phyloP scores from a whole-genome alignment of 306 rosid genomes.

The Dryas octopetala region DNA sequence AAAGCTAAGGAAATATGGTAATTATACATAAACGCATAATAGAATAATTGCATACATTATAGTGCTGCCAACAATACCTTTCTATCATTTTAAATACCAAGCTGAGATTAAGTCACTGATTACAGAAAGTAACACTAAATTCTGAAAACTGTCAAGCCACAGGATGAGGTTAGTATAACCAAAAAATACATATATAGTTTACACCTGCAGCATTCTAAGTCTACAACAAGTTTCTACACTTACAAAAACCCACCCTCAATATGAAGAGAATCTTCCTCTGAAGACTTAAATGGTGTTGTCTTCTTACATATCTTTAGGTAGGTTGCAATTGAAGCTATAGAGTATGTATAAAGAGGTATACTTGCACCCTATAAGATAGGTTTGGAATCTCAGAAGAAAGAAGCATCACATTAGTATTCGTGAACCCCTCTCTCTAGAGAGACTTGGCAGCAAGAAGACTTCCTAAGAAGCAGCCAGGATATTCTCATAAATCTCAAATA shows the following conservation, averaged over 20 bases:
- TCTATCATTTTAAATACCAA: slow-evolving; percentile 10
- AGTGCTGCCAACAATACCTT: background rate
- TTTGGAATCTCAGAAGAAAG: slow-evolving; percentile 17
- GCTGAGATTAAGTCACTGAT: slow-evolving; percentile 1
- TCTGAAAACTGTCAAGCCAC: slow-evolving; percentile 22
- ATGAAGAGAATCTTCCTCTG: slow-evolving; percentile 8
- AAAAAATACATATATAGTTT: background rate
- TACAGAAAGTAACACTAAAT: slow-evolving; percentile 6
- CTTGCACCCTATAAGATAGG: slow-evolving; percentile 18
- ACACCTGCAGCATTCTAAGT: slow-evolving; percentile 8
- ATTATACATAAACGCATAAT: background rate
- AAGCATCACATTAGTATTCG: slow-evolving; percentile 15
- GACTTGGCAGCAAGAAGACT: slow-evolving; percentile 20
- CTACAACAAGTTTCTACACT: slow-evolving; percentile 22
- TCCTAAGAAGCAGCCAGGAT: slow-evolving; percentile 20
- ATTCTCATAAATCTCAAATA: slow-evolving; percentile 14
- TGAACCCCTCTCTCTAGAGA: slow-evolving; percentile 23
- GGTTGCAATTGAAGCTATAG: slow-evolving; percentile 26
- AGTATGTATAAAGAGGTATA: slow-evolving; percentile 1
- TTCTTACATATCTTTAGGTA: slow-evolving; percentile 12
- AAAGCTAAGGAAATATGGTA: background rate
- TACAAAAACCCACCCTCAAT: background rate
- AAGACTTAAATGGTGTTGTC: slow-evolving; percentile 27
- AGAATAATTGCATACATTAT: background rate
- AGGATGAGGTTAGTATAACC: slow-evolving; percentile 12